Conservation (phyloP, 176 grass and related monocot species). For the Oryza nivara region DNA sequence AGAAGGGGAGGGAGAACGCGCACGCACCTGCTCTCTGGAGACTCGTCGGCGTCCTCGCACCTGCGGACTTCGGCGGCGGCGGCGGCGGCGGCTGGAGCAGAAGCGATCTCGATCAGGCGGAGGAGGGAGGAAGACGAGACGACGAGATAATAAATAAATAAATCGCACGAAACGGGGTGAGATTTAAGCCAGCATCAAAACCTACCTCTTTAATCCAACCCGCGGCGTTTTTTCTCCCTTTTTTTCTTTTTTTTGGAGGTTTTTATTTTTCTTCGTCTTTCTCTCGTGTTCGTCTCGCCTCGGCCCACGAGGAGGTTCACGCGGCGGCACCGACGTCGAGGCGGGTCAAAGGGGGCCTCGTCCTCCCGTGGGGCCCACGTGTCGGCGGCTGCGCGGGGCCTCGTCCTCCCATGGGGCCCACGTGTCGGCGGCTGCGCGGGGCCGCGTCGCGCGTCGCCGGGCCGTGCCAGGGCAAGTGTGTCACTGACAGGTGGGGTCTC, state of each 20-base stretch:
- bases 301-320: neutral
- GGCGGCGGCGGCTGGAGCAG: neutral
- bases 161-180: neutral
- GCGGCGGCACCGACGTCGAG: slow-evolving; percentile 54
- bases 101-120: neutral
- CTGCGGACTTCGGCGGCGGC: no score
- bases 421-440: slow-evolving; percentile 13
- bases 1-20: neutral
- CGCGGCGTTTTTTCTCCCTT: neutral
- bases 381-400: slow-evolving; percentile 1
- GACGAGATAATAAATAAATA: neutral
- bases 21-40: slow-evolving; percentile 30
- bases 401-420: neutral
- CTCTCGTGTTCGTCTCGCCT: neutral
- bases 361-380: slow-evolving; percentile 19
- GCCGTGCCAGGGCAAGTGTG: slow-evolving; percentile 33
- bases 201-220: slow-evolving; percentile 37
- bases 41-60: neutral
- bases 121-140: neutral
- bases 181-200: slow-evolving; percentile 32
- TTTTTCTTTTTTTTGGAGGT: neutral
- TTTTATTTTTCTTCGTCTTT: neutral
- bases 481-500: neutral
- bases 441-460: neutral
- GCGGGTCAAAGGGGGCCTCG: slow-evolving; percentile 27